These are phyloP conservation scores for Chrysanthemum seticuspe DNA, from an alignment of 129 eudicot genomes.

Conservation along the genomic window DNA sequence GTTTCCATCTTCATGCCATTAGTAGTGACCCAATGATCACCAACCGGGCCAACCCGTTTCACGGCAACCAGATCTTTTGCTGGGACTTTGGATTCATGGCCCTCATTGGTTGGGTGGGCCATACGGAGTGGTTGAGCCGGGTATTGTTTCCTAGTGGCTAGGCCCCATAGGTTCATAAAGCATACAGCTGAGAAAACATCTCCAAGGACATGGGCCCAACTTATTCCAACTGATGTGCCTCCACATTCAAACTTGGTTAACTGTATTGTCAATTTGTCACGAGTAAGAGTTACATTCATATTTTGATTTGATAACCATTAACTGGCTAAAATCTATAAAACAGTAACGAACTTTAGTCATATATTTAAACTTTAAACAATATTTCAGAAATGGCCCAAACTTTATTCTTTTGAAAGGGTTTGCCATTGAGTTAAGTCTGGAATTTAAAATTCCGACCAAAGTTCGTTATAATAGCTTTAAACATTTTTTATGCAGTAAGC, in stretches of 20 bases:
- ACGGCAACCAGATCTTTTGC: slow-evolving; percentile 37
- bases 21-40: slow-evolving; percentile 49
- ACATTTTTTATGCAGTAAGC: too few species aligned
- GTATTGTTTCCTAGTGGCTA: slow-evolving; percentile 25
- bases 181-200: slow-evolving; percentile 55
- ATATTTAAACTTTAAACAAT: too few species aligned
- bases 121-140: slow-evolving; percentile 30
- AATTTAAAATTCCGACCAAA: too few species aligned
- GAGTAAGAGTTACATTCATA: slow-evolving; percentile 1
- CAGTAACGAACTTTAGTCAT: too few species aligned
- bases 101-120: slow-evolving; percentile 22
- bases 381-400: too few species aligned
- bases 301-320: not conserved
- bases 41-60: slow-evolving; percentile 67
- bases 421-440: too few species aligned
- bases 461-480: too few species aligned
- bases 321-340: too few species aligned
- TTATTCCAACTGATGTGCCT: slow-evolving; percentile 63
- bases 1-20: slow-evolving; percentile 34
- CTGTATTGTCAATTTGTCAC: slow-evolving; percentile 37
- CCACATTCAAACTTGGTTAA: slow-evolving; percentile 72
- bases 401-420: too few species aligned
- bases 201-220: slow-evolving; percentile 88
- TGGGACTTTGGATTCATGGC: slow-evolving; percentile 13
- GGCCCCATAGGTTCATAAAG: slow-evolving; percentile 52